Evolutionary conservation across 2,329 filamentous ascomycete species (phyloP).

Genomic region (Fusarium cyanostomum): DNA sequence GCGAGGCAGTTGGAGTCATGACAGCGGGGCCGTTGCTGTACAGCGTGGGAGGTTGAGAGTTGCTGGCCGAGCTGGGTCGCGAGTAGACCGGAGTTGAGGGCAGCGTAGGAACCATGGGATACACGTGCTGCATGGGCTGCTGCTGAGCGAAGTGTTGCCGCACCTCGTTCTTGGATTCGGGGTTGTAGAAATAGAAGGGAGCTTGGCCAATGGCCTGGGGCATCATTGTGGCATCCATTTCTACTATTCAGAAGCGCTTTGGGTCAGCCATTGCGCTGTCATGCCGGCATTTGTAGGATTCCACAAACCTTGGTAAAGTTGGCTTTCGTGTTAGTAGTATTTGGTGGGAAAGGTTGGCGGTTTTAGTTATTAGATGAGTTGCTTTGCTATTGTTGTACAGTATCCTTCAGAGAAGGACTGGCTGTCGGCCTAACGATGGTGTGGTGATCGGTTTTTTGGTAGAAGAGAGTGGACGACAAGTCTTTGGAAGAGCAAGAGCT

Average conservation of each 20-base stretch:
- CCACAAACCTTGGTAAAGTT: constrained; percentile 39
- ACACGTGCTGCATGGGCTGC: constrained; percentile 62
- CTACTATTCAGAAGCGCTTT: constrained; percentile 34
- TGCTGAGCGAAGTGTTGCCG: constrained; percentile 76
- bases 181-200: constrained; percentile 88
- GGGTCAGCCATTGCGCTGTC: constrained; percentile 28
- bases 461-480: constrained; percentile 57
- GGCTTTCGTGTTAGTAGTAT: constrained; percentile 20
- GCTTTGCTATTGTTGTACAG: constrained; percentile 38
- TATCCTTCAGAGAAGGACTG: constrained; percentile 30
- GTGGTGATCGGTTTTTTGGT: constrained; percentile 38
- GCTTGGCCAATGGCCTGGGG: constrained; percentile 73
- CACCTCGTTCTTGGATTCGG: constrained; percentile 76
- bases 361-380: constrained; percentile 42
- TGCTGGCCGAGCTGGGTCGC: constrained; percentile 71
- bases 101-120: constrained; percentile 65
- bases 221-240: constrained; percentile 74
- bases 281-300: constrained; percentile 27
- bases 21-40: constrained; percentile 67
- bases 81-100: constrained; percentile 72
- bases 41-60: constrained; percentile 69
- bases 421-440: constrained; percentile 42
- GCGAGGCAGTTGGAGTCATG: constrained; percentile 80
- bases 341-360: constrained; percentile 9
- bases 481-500: constrained; percentile 46